These are phyloP conservation scores for Stemphylium beticola DNA, from an alignment of 2,329 filamentous ascomycete species.

Conservation along the genomic window DNA sequence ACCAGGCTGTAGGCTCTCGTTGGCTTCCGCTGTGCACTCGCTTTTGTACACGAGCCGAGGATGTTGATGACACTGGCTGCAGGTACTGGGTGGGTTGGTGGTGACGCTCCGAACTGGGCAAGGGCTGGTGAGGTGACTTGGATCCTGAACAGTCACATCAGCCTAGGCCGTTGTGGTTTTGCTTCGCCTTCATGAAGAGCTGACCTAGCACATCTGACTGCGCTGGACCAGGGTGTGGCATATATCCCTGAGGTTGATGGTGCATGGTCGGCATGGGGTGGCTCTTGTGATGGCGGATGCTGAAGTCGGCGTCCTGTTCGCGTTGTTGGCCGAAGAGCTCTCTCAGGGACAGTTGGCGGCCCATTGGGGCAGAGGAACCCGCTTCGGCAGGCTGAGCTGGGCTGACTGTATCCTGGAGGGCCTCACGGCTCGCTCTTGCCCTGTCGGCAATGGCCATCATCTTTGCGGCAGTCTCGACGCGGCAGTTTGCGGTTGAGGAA, in stretches of 20 bases:
- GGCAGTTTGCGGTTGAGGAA: conserved; percentile 60
- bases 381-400: conserved; percentile 40
- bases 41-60: background rate
- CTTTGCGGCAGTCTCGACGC: conserved; percentile 59
- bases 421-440: conserved; percentile 57
- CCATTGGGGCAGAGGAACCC: conserved; percentile 54
- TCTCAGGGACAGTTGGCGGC: conserved; percentile 59
- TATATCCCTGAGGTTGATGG: conserved; percentile 44
- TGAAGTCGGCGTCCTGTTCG: conserved; percentile 59
- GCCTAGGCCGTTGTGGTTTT: conserved; percentile 42
- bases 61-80: background rate
- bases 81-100: background rate
- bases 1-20: background rate
- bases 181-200: conserved; percentile 46
- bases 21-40: background rate
- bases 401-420: conserved; percentile 38
- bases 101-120: too few species aligned
- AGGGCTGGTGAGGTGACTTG: background rate
- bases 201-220: conserved; percentile 42
- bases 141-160: conserved; percentile 18
- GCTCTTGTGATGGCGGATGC: conserved; percentile 49
- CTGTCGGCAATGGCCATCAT: conserved; percentile 63
- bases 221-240: conserved; percentile 23
- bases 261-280: conserved; percentile 28
- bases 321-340: conserved; percentile 63